These are phyloP conservation scores for Cladorrhinum sp. DNA, from an alignment of 2,329 filamentous ascomycete genomes.

Conservation along the genomic window DNA sequence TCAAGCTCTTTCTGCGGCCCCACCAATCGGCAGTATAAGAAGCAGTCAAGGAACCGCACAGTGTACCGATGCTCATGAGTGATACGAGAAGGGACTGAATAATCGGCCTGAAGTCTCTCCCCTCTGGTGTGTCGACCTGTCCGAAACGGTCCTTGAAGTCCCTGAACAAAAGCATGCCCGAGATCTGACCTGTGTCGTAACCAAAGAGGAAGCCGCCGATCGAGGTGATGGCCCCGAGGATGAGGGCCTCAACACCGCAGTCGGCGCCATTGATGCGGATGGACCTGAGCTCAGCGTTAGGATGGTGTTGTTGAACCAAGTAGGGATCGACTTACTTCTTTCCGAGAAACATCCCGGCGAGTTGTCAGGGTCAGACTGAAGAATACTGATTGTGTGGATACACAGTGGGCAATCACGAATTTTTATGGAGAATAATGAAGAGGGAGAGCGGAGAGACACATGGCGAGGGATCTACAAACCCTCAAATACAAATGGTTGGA, in stretches of 20 bases:
- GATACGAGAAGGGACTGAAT: conserved; percentile 53
- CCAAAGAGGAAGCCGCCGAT: conserved; percentile 63
- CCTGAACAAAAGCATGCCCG: conserved; percentile 46
- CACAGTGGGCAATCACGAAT: neutral
- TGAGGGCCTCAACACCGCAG: conserved; percentile 25
- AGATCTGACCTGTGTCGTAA: conserved; percentile 62
- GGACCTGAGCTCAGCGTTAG: conserved; percentile 16
- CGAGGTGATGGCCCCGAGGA: conserved; percentile 26
- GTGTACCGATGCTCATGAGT: conserved; percentile 34
- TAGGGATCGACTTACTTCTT: conserved; percentile 17
- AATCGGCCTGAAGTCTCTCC: conserved; percentile 41
- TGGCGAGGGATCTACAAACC: neutral
- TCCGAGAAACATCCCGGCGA: conserved; percentile 17
- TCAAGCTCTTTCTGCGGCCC: conserved; percentile 24
- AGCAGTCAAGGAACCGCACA: conserved; percentile 23
- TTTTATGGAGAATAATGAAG: neutral
- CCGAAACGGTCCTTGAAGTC: conserved; percentile 59
- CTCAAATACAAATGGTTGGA: neutral
- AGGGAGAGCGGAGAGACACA: neutral
- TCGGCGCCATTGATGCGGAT: conserved; percentile 29
- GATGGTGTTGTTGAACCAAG: neutral
- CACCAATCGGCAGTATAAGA: conserved; percentile 28
- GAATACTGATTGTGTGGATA: neutral
- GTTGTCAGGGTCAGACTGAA: neutral
- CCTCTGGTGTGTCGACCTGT: conserved; percentile 38